Base-by-base conservation (phyloP, 2,329 filamentous ascomycete species). In the Conoideocrella luteorostrata region DNA sequence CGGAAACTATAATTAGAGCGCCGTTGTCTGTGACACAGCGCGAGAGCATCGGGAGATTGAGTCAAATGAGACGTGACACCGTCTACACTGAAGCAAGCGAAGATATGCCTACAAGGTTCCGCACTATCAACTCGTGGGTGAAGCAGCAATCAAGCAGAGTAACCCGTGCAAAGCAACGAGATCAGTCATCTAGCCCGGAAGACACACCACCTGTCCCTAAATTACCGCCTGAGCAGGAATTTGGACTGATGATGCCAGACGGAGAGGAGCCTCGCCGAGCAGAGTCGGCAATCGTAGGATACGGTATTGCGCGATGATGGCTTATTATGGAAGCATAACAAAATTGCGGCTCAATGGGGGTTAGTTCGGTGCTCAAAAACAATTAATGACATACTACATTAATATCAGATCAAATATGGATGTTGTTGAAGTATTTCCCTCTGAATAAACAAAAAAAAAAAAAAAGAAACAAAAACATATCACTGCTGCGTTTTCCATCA, bases 81-180 rank as follows among this genome's bases (percentile, higher is more conserved):
- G 59, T 74, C 3, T 77, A 72, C 51, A 78, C 76, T 0, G 63
- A 69, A 40, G 65, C 69, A 4, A 78, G 73, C 40, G 70, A 79
- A 26, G 77, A 81, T 47, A 58, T 62, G 35, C 71, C 75, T 5
- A 67, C 75, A 12, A 70, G 73, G 4, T 84, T 82, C 57, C 70
- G 77, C 28, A 72, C 68, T 6, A 68, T 84, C 44, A 71, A 68
- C 44, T 81, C 77, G 23, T 85, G 81, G 81, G 80, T 85, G 2
- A 72, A 73, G 50, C 78, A 84, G 55, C 80, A 84, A 58, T 73
- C 72, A 7, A 72, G 72, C 3, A 69, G 77, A 3, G 58, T 79
- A 23, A 70, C 70, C 52, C 66, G 71, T 21, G 70, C 68, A 2
- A 64, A 70, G 51, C 65, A 68, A 44, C 65, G 63, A 32, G 48